Conservation (phyloP, 148 eudicot genomes). For the Linanthus parryae region DNA sequence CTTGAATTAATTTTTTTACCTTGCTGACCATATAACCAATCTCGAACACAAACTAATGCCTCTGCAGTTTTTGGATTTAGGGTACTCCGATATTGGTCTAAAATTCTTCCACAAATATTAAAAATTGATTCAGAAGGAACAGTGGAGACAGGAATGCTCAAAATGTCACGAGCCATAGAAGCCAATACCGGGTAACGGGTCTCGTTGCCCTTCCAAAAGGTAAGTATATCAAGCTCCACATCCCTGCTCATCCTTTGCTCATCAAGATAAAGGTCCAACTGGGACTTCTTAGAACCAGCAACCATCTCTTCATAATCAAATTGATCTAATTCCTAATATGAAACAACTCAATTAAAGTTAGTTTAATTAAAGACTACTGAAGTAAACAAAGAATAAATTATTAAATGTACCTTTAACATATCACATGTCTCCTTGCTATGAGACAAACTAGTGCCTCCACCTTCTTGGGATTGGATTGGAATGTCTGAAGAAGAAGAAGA, state of each 20-base stretch:
- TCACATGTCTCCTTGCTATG: too few species aligned
- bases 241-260: background rate
- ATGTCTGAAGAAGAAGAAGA: background rate
- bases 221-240: background rate
- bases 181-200: background rate
- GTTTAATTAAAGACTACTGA: too few species aligned
- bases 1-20: too few species aligned
- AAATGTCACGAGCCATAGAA: background rate
- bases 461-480: background rate
- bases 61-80: background rate
- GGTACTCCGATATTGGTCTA: background rate
- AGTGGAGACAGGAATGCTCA: background rate
- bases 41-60: background rate
- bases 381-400: too few species aligned
- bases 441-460: too few species aligned
- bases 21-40: conserved; percentile 10
- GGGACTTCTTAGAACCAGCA: background rate
- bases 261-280: background rate
- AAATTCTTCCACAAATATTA: background rate
- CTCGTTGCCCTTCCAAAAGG: background rate
- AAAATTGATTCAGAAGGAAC: background rate
- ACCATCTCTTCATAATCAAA: background rate
- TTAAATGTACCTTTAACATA: background rate
- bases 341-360: background rate
- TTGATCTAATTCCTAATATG: background rate